Conservation (phyloP, 306 rosid species). For the Cucurbita maxima region DNA sequence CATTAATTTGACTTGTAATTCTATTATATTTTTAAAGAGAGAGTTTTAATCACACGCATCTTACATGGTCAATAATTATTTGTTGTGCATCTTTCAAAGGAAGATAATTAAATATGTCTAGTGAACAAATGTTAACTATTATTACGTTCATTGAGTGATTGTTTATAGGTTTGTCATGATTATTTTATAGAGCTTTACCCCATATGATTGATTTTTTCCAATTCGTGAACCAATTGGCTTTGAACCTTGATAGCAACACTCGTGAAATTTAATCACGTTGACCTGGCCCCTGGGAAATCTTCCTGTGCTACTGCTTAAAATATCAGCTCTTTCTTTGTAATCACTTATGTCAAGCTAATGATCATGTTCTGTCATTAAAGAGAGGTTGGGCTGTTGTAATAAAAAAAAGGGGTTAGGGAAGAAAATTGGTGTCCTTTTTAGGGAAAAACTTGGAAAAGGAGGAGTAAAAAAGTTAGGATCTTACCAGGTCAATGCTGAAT, state of each 20-base stretch:
- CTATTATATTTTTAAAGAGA: neutral
- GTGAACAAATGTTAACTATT: neutral
- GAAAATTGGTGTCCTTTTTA: neutral
- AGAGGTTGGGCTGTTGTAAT: neutral
- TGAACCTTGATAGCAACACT: neutral
- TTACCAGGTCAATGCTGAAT: neutral
- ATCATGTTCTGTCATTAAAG: neutral
- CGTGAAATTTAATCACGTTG: neutral
- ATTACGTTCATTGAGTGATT: neutral
- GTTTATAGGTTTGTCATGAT: neutral
- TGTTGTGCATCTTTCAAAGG: neutral
- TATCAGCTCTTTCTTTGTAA: neutral
- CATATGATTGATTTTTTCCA: neutral
- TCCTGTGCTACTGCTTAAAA: neutral
- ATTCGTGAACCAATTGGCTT: neutral
- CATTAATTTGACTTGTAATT: neutral
- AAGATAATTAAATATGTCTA: neutral
- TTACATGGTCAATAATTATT: neutral
- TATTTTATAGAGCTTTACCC: neutral
- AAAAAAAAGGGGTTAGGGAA: neutral
- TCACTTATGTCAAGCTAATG: neutral
- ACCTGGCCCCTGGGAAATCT: neutral
- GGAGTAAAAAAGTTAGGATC: neutral
- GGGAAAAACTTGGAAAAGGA: neutral
- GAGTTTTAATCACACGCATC: too few relatives aligned